Evolutionary conservation across 108 stramenopile species (phyloP).

Genomic region (Skeletonema marinoi): DNA sequence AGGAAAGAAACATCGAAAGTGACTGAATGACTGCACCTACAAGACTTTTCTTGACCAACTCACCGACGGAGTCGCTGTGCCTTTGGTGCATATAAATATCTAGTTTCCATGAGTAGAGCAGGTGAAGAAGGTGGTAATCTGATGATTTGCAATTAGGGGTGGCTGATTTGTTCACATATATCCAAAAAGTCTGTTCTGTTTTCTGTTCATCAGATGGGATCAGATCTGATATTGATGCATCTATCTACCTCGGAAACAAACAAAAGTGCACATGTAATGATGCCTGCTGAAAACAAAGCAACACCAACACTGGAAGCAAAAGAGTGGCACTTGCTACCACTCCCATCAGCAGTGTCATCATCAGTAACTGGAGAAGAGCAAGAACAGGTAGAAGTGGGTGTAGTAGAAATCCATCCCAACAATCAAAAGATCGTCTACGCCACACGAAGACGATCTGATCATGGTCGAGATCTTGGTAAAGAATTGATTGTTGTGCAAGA

Average conservation of each 20-base stretch:
- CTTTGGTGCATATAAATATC: too few relatives aligned
- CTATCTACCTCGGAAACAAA: too few relatives aligned
- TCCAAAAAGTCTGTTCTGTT: background rate
- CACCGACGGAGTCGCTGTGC: too few relatives aligned
- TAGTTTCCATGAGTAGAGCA: too few relatives aligned
- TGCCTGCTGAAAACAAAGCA: background rate
- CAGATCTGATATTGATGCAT: too few relatives aligned
- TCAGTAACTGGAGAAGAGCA: conserved; percentile 1
- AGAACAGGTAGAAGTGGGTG: conserved; percentile 25
- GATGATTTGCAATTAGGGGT: too few relatives aligned
- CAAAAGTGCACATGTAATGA: too few relatives aligned
- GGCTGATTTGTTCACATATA: background rate
- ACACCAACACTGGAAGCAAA: background rate
- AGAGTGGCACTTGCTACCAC: background rate
- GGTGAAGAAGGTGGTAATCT: too few relatives aligned
- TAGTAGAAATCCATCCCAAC: conserved; percentile 35
- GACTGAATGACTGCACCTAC: background rate
- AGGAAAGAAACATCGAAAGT: too few relatives aligned
- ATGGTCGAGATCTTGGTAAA: conserved; percentile 17
- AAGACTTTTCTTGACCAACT: background rate
- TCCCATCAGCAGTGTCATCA: background rate
- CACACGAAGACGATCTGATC: conserved; percentile 19
- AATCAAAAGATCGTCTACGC: conserved; percentile 31
- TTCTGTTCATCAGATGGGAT: too few relatives aligned
- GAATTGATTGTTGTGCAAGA: conserved; percentile 36